These are phyloP conservation scores for Trichoderma parareesei DNA, from an alignment of 495 filamentous ascomycete species.

Conservation along the genomic window DNA sequence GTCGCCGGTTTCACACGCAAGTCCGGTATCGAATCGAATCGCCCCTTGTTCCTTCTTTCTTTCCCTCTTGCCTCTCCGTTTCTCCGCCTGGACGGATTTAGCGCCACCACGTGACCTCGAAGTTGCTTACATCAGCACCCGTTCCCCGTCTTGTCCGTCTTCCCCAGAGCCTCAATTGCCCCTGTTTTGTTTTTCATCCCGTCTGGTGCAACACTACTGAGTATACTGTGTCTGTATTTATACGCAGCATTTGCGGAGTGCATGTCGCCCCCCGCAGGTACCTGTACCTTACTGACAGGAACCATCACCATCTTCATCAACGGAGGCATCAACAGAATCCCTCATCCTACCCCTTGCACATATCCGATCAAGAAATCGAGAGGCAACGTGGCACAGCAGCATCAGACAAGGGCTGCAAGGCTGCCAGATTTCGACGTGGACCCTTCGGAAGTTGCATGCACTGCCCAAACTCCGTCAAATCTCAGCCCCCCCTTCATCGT, in stretches of 20 bases:
- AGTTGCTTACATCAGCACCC: too few species aligned
- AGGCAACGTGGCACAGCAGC: background rate
- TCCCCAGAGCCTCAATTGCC: too few species aligned
- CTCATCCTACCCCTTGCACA: too few species aligned
- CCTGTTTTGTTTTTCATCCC: too few species aligned
- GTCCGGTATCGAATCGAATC: background rate
- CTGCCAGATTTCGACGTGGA: background rate
- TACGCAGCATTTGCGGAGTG: too few species aligned
- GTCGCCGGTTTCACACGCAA: background rate
- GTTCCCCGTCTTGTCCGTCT: too few species aligned
- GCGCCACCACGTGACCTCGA: background rate
- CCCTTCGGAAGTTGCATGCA: background rate
- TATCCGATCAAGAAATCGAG: background rate
- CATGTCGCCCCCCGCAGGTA: too few species aligned
- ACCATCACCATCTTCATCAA: too few species aligned
- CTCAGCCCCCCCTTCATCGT: background rate
- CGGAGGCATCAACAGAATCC: too few species aligned
- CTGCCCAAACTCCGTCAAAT: background rate
- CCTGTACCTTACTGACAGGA: background rate
- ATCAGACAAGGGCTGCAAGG: background rate
- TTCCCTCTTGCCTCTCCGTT: too few species aligned
- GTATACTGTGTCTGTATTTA: too few species aligned
- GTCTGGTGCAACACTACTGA: too few species aligned
- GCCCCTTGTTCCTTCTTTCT: background rate
- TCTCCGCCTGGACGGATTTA: background rate